A percentile compares a stretch with the other conserved stretches of the same genome.
These are phyloP conservation scores for Peniophora sp. DNA, from an alignment of 1,284 basidiomycete species.

Conservation along the genomic window DNA sequence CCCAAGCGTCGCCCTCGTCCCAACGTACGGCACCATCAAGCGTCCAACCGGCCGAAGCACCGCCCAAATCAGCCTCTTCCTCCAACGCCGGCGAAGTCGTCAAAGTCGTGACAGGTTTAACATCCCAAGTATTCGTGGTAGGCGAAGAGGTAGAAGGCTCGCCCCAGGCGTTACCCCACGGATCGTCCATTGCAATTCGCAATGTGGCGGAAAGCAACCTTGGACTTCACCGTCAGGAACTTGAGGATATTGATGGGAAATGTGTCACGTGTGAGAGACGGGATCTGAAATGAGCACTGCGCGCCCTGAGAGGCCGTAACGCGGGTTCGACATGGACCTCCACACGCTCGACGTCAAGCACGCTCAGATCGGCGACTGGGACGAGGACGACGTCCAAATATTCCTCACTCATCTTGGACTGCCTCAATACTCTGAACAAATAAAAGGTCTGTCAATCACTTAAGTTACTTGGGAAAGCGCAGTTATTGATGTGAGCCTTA, in stretches of 20 bases:
- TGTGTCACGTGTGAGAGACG: not conserved
- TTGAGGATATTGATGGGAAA: too few species aligned
- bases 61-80: constrained; percentile 41
- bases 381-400: constrained; percentile 71
- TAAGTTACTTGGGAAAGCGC: constrained; percentile 4
- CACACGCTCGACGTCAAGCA: too few species aligned
- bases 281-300: not conserved
- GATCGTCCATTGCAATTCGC: constrained; percentile 72
- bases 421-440: constrained; percentile 76
- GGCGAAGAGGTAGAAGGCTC: constrained; percentile 29
- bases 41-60: constrained; percentile 39
- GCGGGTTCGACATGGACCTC: too few species aligned
- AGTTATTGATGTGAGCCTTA: constrained; percentile 24
- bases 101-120: constrained; percentile 3
- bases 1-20: constrained; percentile 22
- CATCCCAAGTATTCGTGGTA: constrained; percentile 6
- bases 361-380: constrained; percentile 61
- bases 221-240: too few species aligned
- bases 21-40: constrained; percentile 35
- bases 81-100: constrained; percentile 14
- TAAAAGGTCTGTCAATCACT: constrained; percentile 45
- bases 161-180: constrained; percentile 61
- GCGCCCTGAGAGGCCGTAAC: not conserved
- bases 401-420: constrained; percentile 74
- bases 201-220: constrained; percentile 5